phyloP scores from a whole-genome alignment of 2,329 filamentous ascomycete genomes.

The Davidsoniella neocaledoniae region DNA sequence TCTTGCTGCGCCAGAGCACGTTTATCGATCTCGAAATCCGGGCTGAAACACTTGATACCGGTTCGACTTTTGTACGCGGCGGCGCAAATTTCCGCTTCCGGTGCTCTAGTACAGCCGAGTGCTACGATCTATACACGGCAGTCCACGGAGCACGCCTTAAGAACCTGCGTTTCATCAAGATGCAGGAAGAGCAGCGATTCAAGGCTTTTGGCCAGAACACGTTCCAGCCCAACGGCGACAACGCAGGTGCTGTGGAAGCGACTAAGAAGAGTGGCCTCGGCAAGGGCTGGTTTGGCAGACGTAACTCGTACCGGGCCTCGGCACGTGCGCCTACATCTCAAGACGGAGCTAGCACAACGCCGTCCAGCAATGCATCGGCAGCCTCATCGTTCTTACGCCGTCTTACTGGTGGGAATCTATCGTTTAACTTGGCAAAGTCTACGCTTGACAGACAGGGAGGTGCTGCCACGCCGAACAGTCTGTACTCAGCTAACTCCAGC shows the following conservation, averaged over 20 bases:
- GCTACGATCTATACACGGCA: constrained; percentile 63
- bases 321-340: constrained; percentile 49
- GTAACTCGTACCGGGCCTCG: constrained; percentile 48
- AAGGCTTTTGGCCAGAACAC: constrained; percentile 47
- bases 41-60: constrained; percentile 61
- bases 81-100: constrained; percentile 78
- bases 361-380: constrained; percentile 44
- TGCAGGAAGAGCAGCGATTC: constrained; percentile 50
- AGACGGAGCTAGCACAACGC: constrained; percentile 53
- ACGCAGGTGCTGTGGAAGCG: constrained; percentile 23
- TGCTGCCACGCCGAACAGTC: constrained; percentile 31
- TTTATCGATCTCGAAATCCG: constrained; percentile 87
- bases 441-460: constrained; percentile 45
- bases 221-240: constrained; percentile 17
- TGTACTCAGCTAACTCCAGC: constrained; percentile 43
- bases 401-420: constrained; percentile 52
- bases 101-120: constrained; percentile 58
- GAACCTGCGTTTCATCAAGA: constrained; percentile 69
- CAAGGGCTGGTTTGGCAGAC: constrained; percentile 43
- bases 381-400: constrained; percentile 62
- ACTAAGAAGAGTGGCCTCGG: constrained; percentile 27
- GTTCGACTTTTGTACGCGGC: constrained; percentile 47
- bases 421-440: constrained; percentile 70
- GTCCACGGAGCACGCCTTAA: constrained; percentile 83
- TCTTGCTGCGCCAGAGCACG: constrained; percentile 78